A percentile compares a stretch with the other conserved stretches of the same genome.
These are phyloP conservation scores for Phaeosphaeria sp. DNA, from an alignment of 2,329 filamentous ascomycete species.

Conservation along the genomic window DNA sequence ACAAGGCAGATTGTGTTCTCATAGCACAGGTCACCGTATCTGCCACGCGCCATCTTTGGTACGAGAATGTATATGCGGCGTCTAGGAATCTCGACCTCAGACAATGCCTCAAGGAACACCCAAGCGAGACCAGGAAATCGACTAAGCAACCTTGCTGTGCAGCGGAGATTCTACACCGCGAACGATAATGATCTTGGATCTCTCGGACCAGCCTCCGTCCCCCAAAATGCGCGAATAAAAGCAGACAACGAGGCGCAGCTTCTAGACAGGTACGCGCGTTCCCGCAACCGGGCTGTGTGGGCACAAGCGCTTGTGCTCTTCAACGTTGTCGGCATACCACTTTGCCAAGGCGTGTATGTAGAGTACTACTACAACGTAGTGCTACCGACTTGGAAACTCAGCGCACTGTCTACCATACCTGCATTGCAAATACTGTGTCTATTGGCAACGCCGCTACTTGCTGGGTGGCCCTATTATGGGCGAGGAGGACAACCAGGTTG, in stretches of 20 bases:
- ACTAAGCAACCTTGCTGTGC: not conserved
- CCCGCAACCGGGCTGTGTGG: slow-evolving; percentile 13
- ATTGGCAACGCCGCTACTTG: slow-evolving; percentile 5
- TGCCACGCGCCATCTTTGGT: not conserved
- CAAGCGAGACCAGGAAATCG: not conserved
- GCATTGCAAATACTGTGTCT: slow-evolving; percentile 23
- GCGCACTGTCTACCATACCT: slow-evolving; percentile 12
- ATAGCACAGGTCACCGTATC: not conserved
- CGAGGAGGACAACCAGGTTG: slow-evolving; percentile 6
- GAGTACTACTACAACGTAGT: slow-evolving; percentile 29
- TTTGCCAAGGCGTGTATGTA: slow-evolving; percentile 31
- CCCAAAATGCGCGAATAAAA: not conserved
- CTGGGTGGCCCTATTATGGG: slow-evolving; percentile 11
- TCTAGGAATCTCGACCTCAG: not conserved
- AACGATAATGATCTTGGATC: not conserved
- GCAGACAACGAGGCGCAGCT: not conserved
- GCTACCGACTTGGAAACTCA: slow-evolving; percentile 6
- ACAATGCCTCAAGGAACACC: not conserved
- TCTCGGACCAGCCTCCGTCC: not conserved
- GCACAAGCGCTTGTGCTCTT: slow-evolving; percentile 32
- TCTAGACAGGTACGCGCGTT: not conserved
- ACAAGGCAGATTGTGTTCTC: not conserved
- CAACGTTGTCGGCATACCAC: slow-evolving; percentile 30
- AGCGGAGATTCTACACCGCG: not conserved
- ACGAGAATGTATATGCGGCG: not conserved